phyloP scores from a whole-genome alignment of 164 flowering plant species.

The Saururus chinensis region DNA sequence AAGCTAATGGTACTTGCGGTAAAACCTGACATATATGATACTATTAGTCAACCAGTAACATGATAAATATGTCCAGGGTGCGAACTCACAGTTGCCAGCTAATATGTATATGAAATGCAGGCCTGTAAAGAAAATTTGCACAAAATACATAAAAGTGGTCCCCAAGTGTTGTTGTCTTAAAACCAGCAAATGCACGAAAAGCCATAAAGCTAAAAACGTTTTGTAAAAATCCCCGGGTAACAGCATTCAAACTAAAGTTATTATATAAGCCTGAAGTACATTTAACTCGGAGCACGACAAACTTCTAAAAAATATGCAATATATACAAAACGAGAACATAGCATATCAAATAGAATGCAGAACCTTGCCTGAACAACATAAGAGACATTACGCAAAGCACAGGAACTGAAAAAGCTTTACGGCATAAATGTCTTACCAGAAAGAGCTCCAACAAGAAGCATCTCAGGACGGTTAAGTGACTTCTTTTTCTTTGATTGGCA shows the following conservation, averaged over 20 bases:
- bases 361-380: not conserved
- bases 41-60: not conserved
- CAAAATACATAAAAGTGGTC: not conserved
- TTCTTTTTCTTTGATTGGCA: constrained; percentile 56
- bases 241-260: not conserved
- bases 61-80: not conserved
- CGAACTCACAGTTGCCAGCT: not conserved
- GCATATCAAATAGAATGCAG: too few species aligned
- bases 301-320: too few species aligned
- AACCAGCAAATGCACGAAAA: not conserved
- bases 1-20: constrained; percentile 94
- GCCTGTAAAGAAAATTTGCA: too few species aligned
- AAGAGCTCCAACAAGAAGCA: constrained; percentile 80
- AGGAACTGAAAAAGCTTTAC: not conserved
- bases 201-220: not conserved
- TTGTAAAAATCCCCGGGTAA: too few species aligned
- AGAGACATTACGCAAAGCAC: not conserved
- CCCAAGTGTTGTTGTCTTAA: too few species aligned
- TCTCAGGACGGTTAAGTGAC: constrained; percentile 63
- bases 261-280: not conserved
- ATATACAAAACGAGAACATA: not conserved
- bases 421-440: constrained; percentile 43
- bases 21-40: constrained; percentile 39
- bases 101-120: too few species aligned
- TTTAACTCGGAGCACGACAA: too few species aligned